A percentile compares a stretch with the other conserved stretches of the same genome.
phyloP scores from a whole-genome alignment of 371 early-diverging fungal species.

The Lichtheimia ornata region DNA sequence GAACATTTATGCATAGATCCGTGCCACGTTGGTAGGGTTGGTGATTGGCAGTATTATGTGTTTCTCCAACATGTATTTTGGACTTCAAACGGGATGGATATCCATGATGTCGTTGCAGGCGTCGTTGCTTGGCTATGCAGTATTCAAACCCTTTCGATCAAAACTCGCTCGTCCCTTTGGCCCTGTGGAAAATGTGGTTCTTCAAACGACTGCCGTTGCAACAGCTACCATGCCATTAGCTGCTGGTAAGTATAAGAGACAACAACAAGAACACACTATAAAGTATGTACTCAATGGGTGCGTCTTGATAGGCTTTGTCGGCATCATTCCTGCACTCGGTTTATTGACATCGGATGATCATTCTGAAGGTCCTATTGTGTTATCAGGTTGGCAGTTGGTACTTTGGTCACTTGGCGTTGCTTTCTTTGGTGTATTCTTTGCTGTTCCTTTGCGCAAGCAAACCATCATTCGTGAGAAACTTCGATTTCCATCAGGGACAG shows the following conservation, averaged over 20 bases:
- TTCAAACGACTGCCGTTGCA: constrained; percentile 83
- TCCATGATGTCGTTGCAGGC: constrained; percentile 88
- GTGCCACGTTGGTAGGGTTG: constrained; percentile 66
- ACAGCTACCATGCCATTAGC: constrained; percentile 88
- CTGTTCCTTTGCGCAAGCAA: constrained; percentile 80
- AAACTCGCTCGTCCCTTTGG: constrained; percentile 60
- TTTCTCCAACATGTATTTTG: constrained; percentile 87
- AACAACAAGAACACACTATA: too few species aligned
- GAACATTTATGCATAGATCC: constrained; percentile 31
- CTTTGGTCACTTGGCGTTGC: constrained; percentile 83
- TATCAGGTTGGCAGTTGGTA: constrained; percentile 55
- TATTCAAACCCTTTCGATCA: constrained; percentile 65
- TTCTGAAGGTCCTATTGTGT: constrained; percentile 45
- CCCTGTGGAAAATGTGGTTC: constrained; percentile 78
- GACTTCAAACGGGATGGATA: constrained; percentile 87
- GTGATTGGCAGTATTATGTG: constrained; percentile 73
- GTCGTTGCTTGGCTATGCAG: constrained; percentile 74
- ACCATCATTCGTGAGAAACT: constrained; percentile 80
- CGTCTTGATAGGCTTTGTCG: constrained; percentile 63
- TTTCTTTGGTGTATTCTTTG: constrained; percentile 91
- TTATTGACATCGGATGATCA: constrained; percentile 61
- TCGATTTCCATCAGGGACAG: constrained; percentile 85
- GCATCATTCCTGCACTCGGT: constrained; percentile 75
- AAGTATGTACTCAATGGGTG: too few species aligned
- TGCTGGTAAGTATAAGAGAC: constrained; percentile 43